Evolutionary conservation across 768 basidiomycete genomes (phyloP).

Genomic region (Rhizopogon vinicolor): DNA sequence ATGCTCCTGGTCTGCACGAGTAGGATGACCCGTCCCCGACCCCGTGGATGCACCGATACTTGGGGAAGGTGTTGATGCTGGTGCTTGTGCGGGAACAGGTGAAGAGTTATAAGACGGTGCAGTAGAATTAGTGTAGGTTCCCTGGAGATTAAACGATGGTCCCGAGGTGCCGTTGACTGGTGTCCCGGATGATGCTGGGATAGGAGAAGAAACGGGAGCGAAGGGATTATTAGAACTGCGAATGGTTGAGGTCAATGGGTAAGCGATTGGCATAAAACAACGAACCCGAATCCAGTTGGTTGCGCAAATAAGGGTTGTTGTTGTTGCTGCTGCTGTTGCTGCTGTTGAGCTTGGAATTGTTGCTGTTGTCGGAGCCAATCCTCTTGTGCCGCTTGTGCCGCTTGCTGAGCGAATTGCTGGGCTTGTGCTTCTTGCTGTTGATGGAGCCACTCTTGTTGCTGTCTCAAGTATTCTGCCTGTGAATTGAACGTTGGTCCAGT

Average conservation of each 20-base stretch:
- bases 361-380: constrained; percentile 65
- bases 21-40: constrained; percentile 17
- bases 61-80: constrained; percentile 37
- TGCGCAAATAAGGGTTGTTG: constrained; percentile 49
- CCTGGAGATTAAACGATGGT: constrained; percentile 64
- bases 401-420: constrained; percentile 34
- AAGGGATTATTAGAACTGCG: constrained; percentile 94
- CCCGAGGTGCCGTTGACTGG: constrained; percentile 26
- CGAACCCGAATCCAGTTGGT: constrained; percentile 72
- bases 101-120: constrained; percentile 27
- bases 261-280: not conserved
- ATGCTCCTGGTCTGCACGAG: constrained; percentile 64
- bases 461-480: constrained; percentile 40
- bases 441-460: constrained; percentile 66
- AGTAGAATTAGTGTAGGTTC: constrained; percentile 55
- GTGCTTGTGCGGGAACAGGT: constrained; percentile 38
- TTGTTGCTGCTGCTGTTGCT: constrained; percentile 28
- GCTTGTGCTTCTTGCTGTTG: constrained; percentile 54
- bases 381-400: constrained; percentile 44
- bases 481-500: too few species aligned
- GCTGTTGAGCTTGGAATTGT: constrained; percentile 40
- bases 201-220: constrained; percentile 40
- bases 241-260: constrained; percentile 14
- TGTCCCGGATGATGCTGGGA: constrained; percentile 28
- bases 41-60: constrained; percentile 22